These are phyloP conservation scores for Xylariaceae sp. DNA, from an alignment of 2,329 filamentous ascomycete genomes.

Conservation along the genomic window DNA sequence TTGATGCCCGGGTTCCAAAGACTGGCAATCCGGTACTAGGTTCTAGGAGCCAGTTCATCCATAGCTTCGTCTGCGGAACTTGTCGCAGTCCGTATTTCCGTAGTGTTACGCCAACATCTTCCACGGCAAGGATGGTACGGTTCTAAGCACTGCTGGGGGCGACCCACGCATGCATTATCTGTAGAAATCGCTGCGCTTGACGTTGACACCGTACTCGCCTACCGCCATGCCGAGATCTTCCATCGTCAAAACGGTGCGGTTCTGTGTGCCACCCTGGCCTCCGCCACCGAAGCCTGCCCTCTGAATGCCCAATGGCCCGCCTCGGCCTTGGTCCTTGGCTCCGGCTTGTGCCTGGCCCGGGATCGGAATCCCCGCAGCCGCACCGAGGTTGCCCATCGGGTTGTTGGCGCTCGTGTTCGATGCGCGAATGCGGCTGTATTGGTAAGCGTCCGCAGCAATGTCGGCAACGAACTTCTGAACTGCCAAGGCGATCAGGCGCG, in stretches of 20 bases:
- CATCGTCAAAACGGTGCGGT: conserved; percentile 95
- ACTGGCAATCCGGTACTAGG: too few species aligned
- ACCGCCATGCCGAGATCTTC: conserved; percentile 98
- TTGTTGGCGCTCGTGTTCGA: conserved; percentile 87
- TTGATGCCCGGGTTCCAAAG: too few species aligned
- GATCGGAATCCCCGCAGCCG: conserved; percentile 69
- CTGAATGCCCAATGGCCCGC: conserved; percentile 71
- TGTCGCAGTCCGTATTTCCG: neutral
- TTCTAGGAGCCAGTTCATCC: too few species aligned
- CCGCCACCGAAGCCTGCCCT: conserved; percentile 83
- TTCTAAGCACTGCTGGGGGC: neutral
- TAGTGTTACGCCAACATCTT: neutral
- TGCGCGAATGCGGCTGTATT: conserved; percentile 94
- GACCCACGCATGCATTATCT: conserved; percentile 15
- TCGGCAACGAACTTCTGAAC: conserved; percentile 99
- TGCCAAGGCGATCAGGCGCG: conserved; percentile 91
- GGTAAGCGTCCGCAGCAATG: conserved; percentile 95
- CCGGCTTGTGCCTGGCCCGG: conserved; percentile 62
- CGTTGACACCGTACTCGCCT: conserved; percentile 95
- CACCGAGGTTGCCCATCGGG: conserved; percentile 84
- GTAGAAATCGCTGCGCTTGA: conserved; percentile 97
- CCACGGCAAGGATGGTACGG: too few species aligned
- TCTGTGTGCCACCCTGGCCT: conserved; percentile 84
- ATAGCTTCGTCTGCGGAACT: neutral
- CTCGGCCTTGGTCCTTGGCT: conserved; percentile 59